Conservation (phyloP, 2,329 filamentous ascomycete genomes). For the Dothistroma pini region DNA sequence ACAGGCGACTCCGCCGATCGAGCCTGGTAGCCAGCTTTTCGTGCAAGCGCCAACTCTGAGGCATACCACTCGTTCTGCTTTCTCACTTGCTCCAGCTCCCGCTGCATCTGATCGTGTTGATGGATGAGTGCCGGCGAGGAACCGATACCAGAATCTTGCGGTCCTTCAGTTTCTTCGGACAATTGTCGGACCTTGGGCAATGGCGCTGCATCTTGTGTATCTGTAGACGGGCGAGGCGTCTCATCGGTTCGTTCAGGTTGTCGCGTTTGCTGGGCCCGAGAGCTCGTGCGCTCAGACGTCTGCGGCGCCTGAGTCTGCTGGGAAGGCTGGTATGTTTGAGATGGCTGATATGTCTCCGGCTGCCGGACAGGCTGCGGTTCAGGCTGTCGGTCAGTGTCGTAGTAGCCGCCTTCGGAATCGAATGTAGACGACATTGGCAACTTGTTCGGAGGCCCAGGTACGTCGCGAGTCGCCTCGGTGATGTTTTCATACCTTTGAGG, state of each 20-base stretch:
- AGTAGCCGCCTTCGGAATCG: slow-evolving; percentile 12
- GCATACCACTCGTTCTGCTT: slow-evolving; percentile 96
- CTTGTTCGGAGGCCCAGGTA: slow-evolving; percentile 14
- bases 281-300: slow-evolving; percentile 16
- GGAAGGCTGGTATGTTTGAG: slow-evolving; percentile 21
- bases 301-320: slow-evolving; percentile 21
- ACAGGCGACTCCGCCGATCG: slow-evolving; percentile 56
- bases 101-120: slow-evolving; percentile 70
- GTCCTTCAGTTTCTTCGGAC: slow-evolving; percentile 45
- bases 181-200: slow-evolving; percentile 28
- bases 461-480: slow-evolving; percentile 9
- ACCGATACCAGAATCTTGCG: slow-evolving; percentile 57
- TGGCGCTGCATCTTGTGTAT: slow-evolving; percentile 21
- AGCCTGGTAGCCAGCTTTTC: slow-evolving; percentile 81
- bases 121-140: slow-evolving; percentile 59
- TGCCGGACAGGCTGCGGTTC: slow-evolving; percentile 18
- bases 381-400: slow-evolving; percentile 7
- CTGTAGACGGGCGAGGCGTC: slow-evolving; percentile 25
- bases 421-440: slow-evolving; percentile 22
- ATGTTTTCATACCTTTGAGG: slow-evolving; percentile 26
- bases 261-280: slow-evolving; percentile 30
- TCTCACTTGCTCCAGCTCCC: slow-evolving; percentile 80
- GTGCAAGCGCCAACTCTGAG: slow-evolving; percentile 86
- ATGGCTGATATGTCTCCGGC: slow-evolving; percentile 34
- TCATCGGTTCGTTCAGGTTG: slow-evolving; percentile 20